phyloP scores from a whole-genome alignment of 1,139 yeast genomes.

The Sugiyamaella pinicola region DNA sequence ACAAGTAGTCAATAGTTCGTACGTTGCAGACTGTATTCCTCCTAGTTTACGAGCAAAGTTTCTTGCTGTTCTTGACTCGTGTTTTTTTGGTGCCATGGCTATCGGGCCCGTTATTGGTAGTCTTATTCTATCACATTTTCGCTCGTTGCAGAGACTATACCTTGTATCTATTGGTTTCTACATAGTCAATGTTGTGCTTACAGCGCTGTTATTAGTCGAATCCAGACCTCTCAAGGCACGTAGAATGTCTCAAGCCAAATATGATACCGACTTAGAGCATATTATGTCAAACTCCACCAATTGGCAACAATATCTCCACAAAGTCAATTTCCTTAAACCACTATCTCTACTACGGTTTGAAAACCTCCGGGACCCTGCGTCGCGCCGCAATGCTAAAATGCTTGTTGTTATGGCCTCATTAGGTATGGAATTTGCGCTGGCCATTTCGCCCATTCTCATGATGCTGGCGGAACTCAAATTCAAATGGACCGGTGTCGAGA shows the following conservation, averaged over 20 bases:
- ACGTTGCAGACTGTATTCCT: slow-evolving; percentile 65
- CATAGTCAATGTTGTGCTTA: slow-evolving; percentile 41
- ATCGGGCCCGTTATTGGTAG: slow-evolving; percentile 67
- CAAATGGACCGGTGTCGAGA: slow-evolving; percentile 58
- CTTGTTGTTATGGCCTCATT: slow-evolving; percentile 49
- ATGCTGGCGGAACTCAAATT: slow-evolving; percentile 62
- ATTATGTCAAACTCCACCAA: slow-evolving; percentile 18
- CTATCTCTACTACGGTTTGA: slow-evolving; percentile 45
- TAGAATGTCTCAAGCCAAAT: slow-evolving; percentile 27
- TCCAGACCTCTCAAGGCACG: slow-evolving; percentile 47
- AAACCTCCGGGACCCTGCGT: slow-evolving; percentile 45
- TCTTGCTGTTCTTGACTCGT: slow-evolving; percentile 60
- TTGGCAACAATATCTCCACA: slow-evolving; percentile 25
- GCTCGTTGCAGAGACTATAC: slow-evolving; percentile 37
- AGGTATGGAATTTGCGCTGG: slow-evolving; percentile 43
- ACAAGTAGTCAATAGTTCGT: slow-evolving; percentile 58
- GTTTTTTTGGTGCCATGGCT: slow-evolving; percentile 61
- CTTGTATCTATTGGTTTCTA: slow-evolving; percentile 33
- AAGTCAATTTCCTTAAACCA: slow-evolving; percentile 47
- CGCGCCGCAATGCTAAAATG: slow-evolving; percentile 45
- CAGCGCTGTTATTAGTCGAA: slow-evolving; percentile 55
- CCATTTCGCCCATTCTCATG: slow-evolving; percentile 51
- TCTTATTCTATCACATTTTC: slow-evolving; percentile 37
- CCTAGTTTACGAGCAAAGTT: slow-evolving; percentile 56
- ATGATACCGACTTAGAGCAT: slow-evolving; percentile 20